These are phyloP conservation scores for Cicer pinnatifidum DNA, from an alignment of 306 rosid genomes.

Conservation along the genomic window DNA sequence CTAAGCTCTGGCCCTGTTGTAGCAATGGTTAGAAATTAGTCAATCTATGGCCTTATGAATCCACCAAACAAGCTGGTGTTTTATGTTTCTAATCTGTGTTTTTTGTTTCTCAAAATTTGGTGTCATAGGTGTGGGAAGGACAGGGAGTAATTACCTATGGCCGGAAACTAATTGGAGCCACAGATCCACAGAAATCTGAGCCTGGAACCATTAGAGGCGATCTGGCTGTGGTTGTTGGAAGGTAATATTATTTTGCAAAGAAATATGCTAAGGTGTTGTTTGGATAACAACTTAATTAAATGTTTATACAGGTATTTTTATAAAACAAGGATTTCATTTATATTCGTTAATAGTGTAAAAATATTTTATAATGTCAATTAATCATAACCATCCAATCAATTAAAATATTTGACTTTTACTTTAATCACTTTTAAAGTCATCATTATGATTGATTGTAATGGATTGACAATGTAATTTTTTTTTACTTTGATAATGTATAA, in stretches of 20 bases:
- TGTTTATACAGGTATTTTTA: too few relatives aligned
- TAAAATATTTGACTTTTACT: too few relatives aligned
- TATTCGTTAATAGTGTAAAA: too few relatives aligned
- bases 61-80: conserved; percentile 14
- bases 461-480: too few relatives aligned
- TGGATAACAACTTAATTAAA: too few relatives aligned
- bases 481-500: too few relatives aligned
- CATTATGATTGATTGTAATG: too few relatives aligned
- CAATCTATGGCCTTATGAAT: conserved; percentile 10
- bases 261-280: background rate
- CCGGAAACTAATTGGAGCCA: conserved; percentile 90
- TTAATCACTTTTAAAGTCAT: too few relatives aligned
- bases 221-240: conserved; percentile 92
- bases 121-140: conserved; percentile 92
- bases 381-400: too few relatives aligned
- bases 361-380: too few relatives aligned
- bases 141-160: conserved; percentile 90
- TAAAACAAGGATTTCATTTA: too few relatives aligned
- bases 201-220: conserved; percentile 98
- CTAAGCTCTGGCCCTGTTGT: conserved; percentile 95
- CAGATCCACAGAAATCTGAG: conserved; percentile 96
- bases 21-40: conserved; percentile 81
- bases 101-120: conserved; percentile 19
- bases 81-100: conserved; percentile 32
- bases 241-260: conserved; percentile 54